Percentiles rank a stretch among this genome's conserved stretches.
Evolutionary conservation across 306 rosid species (phyloP).

Genomic region (Oemleria cerasiformis): DNA sequence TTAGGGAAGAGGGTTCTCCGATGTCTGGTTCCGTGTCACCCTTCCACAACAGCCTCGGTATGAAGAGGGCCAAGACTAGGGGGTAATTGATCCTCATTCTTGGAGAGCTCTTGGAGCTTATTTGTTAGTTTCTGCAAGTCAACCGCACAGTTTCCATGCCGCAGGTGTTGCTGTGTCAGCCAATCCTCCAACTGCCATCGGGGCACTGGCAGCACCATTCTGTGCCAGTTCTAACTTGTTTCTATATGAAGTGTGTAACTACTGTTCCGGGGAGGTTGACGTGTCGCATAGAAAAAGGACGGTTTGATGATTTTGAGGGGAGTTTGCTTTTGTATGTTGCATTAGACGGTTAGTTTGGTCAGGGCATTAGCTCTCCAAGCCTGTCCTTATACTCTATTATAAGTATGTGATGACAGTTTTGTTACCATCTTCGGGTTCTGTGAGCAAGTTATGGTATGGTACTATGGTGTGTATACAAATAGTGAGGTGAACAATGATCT

Average conservation of each 20-base stretch:
- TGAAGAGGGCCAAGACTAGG: slow-evolving; percentile 99
- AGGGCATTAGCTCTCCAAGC: slow-evolving; percentile 34
- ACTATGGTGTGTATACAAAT: slow-evolving; percentile 37
- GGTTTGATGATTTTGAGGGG: slow-evolving; percentile 30
- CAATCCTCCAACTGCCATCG: slow-evolving; percentile 62
- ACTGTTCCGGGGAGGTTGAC: slow-evolving; percentile 41
- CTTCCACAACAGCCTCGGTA: slow-evolving; percentile 88
- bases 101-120: slow-evolving; percentile 50
- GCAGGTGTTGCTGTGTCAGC: slow-evolving; percentile 52
- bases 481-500: slow-evolving; percentile 36
- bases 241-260: slow-evolving; percentile 68
- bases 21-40: slow-evolving; percentile 94
- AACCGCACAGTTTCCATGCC: slow-evolving; percentile 40
- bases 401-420: slow-evolving; percentile 46
- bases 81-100: slow-evolving; percentile 41
- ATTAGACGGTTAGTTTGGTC: slow-evolving; percentile 39
- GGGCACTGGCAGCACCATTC: slow-evolving; percentile 64
- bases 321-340: slow-evolving; percentile 41
- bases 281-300: slow-evolving; percentile 40
- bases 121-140: slow-evolving; percentile 49
- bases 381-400: slow-evolving; percentile 28
- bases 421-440: slow-evolving; percentile 35
- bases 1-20: slow-evolving; percentile 93
- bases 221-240: slow-evolving; percentile 58
- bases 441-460: slow-evolving; percentile 27